A percentile compares a stretch with the other conserved stretches of the same genome.
These are phyloP conservation scores for Paramecium primaurelia DNA, from an alignment of 73 alveolate genomes.

Conservation along the genomic window DNA sequence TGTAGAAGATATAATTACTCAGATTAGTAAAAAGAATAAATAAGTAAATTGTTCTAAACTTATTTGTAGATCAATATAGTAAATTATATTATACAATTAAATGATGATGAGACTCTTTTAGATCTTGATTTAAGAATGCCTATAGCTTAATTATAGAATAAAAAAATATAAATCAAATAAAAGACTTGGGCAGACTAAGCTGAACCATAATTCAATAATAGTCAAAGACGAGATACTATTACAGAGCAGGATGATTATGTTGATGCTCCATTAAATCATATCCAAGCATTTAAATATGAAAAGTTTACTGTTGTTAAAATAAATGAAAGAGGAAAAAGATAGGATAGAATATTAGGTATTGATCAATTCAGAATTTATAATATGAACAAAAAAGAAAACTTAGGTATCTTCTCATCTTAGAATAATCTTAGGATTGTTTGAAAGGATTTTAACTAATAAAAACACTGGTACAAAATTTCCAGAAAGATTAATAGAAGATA, in stretches of 20 bases:
- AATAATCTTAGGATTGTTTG: neutral
- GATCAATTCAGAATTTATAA: slow-evolving; percentile 38
- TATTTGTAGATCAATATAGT: neutral
- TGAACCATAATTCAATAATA: neutral
- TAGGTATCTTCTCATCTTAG: neutral
- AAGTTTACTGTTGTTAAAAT: slow-evolving; percentile 32
- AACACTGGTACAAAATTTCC: slow-evolving; percentile 27
- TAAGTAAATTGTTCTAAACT: neutral
- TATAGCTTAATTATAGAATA: neutral
- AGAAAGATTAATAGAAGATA: slow-evolving; percentile 24
- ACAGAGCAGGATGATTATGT: neutral
- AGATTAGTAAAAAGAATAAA: neutral
- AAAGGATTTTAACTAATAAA: neutral
- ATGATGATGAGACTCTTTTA: neutral
- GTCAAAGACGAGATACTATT: neutral
- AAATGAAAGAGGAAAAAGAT: slow-evolving; percentile 44
- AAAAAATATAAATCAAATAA: neutral
- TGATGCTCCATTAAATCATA: slow-evolving; percentile 20
- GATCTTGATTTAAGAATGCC: slow-evolving; percentile 37
- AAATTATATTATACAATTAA: neutral
- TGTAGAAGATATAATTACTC: neutral
- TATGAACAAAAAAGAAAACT: neutral
- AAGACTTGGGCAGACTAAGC: slow-evolving; percentile 41
- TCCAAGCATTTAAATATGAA: slow-evolving; percentile 37
- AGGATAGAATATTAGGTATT: slow-evolving; percentile 23